phyloP scores from a whole-genome alignment of 2,329 filamentous ascomycete genomes.

The Colletotrichum sansevieriae region DNA sequence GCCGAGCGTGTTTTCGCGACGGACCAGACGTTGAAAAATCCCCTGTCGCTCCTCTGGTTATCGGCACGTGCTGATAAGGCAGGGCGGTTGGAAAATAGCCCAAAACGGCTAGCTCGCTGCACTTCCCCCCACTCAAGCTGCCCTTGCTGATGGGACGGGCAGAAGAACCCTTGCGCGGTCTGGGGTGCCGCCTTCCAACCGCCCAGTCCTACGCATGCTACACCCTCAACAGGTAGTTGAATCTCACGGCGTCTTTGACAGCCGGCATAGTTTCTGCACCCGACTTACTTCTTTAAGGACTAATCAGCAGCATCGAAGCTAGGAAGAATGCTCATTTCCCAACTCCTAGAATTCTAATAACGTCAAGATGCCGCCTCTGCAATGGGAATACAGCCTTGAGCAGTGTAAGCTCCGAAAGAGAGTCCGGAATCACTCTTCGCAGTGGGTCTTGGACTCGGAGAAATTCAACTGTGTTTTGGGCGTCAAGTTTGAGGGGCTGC shows the following conservation, averaged over 20 bases:
- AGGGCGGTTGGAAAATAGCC: not conserved
- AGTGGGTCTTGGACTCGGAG: not conserved
- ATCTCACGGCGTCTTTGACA: no score
- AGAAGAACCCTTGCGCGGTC: slow-evolving; percentile 7
- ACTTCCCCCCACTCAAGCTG: slow-evolving; percentile 9
- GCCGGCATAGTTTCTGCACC: no score
- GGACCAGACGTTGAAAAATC: slow-evolving; percentile 32
- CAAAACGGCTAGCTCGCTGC: slow-evolving; percentile 9
- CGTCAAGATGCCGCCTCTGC: not conserved
- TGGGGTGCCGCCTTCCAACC: not conserved
- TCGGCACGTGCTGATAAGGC: slow-evolving; percentile 33
- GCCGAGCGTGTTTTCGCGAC: slow-evolving; percentile 39
- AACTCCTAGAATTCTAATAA: no score
- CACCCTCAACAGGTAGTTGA: no score
- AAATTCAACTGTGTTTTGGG: slow-evolving; percentile 1
- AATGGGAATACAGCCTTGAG: not conserved
- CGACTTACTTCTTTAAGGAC: no score
- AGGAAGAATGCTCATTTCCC: no score
- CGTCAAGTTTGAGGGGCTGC: slow-evolving; percentile 4
- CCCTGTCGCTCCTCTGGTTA: slow-evolving; percentile 15
- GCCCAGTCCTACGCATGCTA: no score
- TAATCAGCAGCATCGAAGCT: no score
- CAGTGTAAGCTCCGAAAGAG: not conserved
- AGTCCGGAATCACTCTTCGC: not conserved
- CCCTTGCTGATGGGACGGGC: not conserved